These are phyloP conservation scores for Solanum habrochaites DNA, from an alignment of 257 asterid genomes.

Conservation along the genomic window DNA sequence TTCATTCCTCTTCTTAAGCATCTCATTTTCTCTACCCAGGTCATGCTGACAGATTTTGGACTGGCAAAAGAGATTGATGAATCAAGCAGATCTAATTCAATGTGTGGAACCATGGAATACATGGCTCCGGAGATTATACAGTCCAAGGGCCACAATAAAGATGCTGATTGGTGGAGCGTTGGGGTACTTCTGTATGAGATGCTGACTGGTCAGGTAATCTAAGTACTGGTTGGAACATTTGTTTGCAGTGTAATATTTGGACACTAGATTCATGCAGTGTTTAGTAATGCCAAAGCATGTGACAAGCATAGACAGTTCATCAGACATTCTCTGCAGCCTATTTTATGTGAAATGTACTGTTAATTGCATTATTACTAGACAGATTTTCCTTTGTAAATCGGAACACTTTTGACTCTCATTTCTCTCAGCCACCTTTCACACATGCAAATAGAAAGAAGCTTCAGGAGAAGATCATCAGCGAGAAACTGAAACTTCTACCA, in stretches of 20 bases:
- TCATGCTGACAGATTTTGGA: conserved; percentile 90
- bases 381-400: neutral
- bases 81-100: conserved; percentile 78
- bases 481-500: conserved; percentile 79
- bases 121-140: conserved; percentile 91
- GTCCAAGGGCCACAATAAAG: conserved; percentile 68
- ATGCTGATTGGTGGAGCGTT: conserved; percentile 95
- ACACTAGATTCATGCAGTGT: neutral
- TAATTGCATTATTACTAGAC: neutral
- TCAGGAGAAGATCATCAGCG: conserved; percentile 79
- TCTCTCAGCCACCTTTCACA: conserved; percentile 67
- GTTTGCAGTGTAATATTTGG: neutral
- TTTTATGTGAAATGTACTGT: neutral
- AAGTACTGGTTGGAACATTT: neutral
- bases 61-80: conserved; percentile 84
- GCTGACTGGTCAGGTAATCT: conserved; percentile 75
- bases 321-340: neutral
- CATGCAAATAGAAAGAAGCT: conserved; percentile 87
- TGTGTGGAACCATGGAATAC: conserved; percentile 92
- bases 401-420: neutral
- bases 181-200: conserved; percentile 85
- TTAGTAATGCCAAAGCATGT: neutral
- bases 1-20: conserved; percentile 1
- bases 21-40: conserved; percentile 26
- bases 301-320: neutral